Conservation (phyloP, 441 rosid species). For the Gossypium laxum region DNA sequence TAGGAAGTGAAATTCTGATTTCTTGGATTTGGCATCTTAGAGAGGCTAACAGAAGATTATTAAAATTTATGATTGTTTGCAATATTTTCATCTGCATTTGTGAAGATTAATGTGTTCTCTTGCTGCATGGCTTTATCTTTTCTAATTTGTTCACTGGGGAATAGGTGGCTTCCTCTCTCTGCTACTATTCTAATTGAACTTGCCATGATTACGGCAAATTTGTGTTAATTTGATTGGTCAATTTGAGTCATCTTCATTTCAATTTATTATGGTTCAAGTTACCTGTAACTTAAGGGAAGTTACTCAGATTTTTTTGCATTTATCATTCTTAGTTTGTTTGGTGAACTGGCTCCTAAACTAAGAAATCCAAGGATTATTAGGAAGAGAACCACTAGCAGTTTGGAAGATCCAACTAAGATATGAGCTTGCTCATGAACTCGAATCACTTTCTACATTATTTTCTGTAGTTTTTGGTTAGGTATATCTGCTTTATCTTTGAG, state of each 20-base stretch:
- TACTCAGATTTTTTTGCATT: not conserved
- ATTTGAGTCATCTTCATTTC: not conserved
- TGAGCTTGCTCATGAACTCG: not conserved
- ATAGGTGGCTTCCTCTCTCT: not conserved
- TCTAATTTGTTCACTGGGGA: not conserved
- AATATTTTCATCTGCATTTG: not conserved
- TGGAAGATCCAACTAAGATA: not conserved
- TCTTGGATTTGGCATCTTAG: not conserved
- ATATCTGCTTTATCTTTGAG: not conserved
- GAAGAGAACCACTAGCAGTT: not conserved
- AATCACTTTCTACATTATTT: not conserved
- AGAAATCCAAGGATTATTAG: not conserved
- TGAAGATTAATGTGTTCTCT: not conserved
- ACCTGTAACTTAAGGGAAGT: not conserved
- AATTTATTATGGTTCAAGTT: not conserved
- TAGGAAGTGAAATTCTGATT: not conserved
- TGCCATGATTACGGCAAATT: not conserved
- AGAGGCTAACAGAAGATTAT: not conserved
- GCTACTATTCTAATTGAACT: not conserved
- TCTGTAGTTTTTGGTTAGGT: not conserved
- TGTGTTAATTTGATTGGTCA: not conserved
- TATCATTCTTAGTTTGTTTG: not conserved
- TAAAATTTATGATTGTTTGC: not conserved
- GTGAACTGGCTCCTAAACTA: not conserved
- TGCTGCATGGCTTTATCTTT: not conserved